Conservation (phyloP, 1,284 basidiomycete species). For the Rhizoctonia solani region DNA sequence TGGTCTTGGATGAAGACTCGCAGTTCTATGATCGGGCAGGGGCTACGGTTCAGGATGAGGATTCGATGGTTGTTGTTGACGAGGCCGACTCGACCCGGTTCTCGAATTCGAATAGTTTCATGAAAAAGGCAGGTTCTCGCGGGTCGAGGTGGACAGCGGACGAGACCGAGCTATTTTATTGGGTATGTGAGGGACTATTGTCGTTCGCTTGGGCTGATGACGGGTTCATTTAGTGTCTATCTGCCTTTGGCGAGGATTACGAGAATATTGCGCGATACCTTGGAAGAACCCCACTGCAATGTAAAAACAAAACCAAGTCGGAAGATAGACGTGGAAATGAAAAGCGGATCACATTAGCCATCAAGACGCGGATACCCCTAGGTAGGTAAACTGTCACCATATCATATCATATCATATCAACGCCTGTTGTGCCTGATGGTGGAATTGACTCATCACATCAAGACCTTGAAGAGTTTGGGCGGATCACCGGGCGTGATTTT, state of each 20-base stretch:
- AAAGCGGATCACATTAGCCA: constrained; percentile 34
- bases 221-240: constrained; percentile 27
- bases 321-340: constrained; percentile 44
- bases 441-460: no score
- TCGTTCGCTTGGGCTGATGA: not conserved
- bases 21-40: constrained; percentile 43
- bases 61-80: constrained; percentile 45
- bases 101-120: constrained; percentile 46
- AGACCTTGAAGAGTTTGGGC: constrained; percentile 38
- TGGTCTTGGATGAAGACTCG: constrained; percentile 47
- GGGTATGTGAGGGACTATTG: constrained; percentile 43
- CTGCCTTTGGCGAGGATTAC: constrained; percentile 49
- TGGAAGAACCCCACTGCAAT: constrained; percentile 45
- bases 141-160: constrained; percentile 44
- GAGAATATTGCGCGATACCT: constrained; percentile 49
- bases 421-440: no score
- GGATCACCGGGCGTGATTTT: constrained; percentile 38
- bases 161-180: constrained; percentile 46
- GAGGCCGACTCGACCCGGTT: constrained; percentile 45
- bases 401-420: not conserved
- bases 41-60: constrained; percentile 42
- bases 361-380: constrained; percentile 36
- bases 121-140: constrained; percentile 40
- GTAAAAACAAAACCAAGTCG: constrained; percentile 47
- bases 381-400: constrained; percentile 20